Conservation (phyloP, 164 flowering plant species). For the Houttuynia cordata region DNA sequence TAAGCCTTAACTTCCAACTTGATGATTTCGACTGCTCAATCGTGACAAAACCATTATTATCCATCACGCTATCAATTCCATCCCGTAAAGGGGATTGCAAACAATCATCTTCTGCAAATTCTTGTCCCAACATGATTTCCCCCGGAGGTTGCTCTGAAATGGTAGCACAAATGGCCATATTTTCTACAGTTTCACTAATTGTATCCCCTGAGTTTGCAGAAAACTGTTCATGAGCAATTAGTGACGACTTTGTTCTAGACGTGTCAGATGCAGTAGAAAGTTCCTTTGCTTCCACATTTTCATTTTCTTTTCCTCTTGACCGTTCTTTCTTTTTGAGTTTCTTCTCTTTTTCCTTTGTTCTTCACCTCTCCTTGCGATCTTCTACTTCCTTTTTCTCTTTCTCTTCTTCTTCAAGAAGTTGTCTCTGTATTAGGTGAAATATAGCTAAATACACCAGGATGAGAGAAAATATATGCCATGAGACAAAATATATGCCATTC, state of each 20-base stretch:
- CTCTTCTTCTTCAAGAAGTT: conserved; percentile 98
- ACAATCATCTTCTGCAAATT: conserved; percentile 8
- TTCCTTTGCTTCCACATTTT: conserved; percentile 19
- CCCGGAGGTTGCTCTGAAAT: conserved; percentile 25
- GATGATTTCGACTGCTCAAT: conserved; percentile 40
- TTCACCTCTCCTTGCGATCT: conserved; percentile 78
- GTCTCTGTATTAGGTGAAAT: conserved; percentile 37
- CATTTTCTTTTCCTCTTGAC: conserved; percentile 62
- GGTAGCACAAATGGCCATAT: conserved; percentile 5
- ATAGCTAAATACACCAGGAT: too few relatives aligned
- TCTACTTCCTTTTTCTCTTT: conserved; percentile 94
- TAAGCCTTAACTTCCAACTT: conserved; percentile 30
- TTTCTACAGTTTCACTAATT: conserved; percentile 36
- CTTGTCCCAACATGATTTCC: conserved; percentile 1
- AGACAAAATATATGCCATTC: neutral
- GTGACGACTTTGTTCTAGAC: conserved; percentile 23
- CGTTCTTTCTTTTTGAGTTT: conserved; percentile 85
- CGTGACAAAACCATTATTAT: conserved; percentile 28
- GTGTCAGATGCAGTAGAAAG: conserved; percentile 16
- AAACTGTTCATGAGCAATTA: conserved; percentile 25
- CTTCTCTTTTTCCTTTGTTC: conserved; percentile 84
- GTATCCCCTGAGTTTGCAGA: conserved; percentile 29
- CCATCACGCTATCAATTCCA: conserved; percentile 23
- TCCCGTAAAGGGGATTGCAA: conserved; percentile 18
- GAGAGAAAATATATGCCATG: neutral